Conservation (phyloP, 768 basidiomycete genomes). For the Kwoniella sp. region DNA sequence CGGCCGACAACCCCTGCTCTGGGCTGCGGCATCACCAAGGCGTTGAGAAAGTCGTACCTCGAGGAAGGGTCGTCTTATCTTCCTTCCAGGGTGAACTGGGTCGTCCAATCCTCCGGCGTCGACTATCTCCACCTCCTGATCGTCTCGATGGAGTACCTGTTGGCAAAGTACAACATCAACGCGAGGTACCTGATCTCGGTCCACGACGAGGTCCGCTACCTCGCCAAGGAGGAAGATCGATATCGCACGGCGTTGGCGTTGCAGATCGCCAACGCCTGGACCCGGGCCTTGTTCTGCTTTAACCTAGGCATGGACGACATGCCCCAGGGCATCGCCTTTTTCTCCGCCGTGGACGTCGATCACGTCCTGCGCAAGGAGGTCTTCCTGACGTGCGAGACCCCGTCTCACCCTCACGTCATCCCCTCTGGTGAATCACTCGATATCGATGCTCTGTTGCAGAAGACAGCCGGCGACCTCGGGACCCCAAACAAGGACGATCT, state of each 20-base stretch:
- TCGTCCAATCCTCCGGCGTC: constrained; percentile 95
- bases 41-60: constrained; percentile 83
- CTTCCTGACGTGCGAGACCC: constrained; percentile 91
- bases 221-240: constrained; percentile 80
- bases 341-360: constrained; percentile 93
- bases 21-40: constrained; percentile 87
- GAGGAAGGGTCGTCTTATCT: constrained; percentile 69
- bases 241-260: constrained; percentile 88
- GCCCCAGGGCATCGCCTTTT: constrained; percentile 92
- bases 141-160: constrained; percentile 87
- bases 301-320: constrained; percentile 93
- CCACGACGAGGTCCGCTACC: constrained; percentile 92
- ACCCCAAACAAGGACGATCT: not conserved
- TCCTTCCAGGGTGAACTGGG: constrained; percentile 98
- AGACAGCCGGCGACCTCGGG: constrained; percentile 59
- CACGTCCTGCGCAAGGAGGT: constrained; percentile 88
- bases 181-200: constrained; percentile 94
- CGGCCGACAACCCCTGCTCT: constrained; percentile 86
- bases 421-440: constrained; percentile 81
- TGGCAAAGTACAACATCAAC: constrained; percentile 70
- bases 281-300: constrained; percentile 80
- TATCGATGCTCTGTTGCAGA: constrained; percentile 62
- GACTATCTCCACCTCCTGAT: constrained; percentile 97
- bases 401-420: constrained; percentile 77
- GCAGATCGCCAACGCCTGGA: constrained; percentile 95